Base-by-base conservation (phyloP, 371 early-diverging fungal genomes). In the Mucor mucedo region DNA sequence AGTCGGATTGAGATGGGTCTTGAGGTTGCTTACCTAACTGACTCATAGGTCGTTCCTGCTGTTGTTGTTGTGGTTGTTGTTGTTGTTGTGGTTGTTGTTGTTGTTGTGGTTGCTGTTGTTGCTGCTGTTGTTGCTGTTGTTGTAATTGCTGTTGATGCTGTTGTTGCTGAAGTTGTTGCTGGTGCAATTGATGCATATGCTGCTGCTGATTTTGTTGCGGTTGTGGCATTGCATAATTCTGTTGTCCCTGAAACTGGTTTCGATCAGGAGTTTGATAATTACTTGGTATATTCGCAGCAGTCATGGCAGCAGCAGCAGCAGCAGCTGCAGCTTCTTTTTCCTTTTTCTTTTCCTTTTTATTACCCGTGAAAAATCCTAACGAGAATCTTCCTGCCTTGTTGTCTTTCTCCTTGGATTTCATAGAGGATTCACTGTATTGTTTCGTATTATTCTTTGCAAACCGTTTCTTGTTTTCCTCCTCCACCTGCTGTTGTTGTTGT, bases 301-400 rank as follows among this genome's bases (percentile, higher is more conserved):
- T n/a, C n/a, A n/a, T n/a, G n/a, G 16, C 32, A 47, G 44, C 44
- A 11, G 59, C 58, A 3, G 58, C 52, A 7, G 53, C 32, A 3
- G 52, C 38, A 9, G 56, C 44, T 28, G 60, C 52, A 47, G 40
- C 42, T 14, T 65, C 69, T 11, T 69, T 69, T 48, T 65, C 65
- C 39, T 66, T 63, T 58, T 71, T 68, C 42, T 68, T 71, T 33
- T 71, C 64, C 28, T 67, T 67, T 30, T 71, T 68, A 44, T 65
- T 62, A 39, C 63, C 63, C 4, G 53, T 52, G 50, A 68, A 67
- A 40, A 71, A 67, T 2, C 63, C 63, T 8, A 71, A 52, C 11
- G 72, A 71, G 29, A 71, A 71, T 32, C 72, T 39, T 11, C 62
- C 62, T 10, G 39, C 44, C 32, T 64, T 56, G 7, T 48, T 45